phyloP scores from a whole-genome alignment of 176 grass and related monocot genomes.

The Chloris gayana region DNA sequence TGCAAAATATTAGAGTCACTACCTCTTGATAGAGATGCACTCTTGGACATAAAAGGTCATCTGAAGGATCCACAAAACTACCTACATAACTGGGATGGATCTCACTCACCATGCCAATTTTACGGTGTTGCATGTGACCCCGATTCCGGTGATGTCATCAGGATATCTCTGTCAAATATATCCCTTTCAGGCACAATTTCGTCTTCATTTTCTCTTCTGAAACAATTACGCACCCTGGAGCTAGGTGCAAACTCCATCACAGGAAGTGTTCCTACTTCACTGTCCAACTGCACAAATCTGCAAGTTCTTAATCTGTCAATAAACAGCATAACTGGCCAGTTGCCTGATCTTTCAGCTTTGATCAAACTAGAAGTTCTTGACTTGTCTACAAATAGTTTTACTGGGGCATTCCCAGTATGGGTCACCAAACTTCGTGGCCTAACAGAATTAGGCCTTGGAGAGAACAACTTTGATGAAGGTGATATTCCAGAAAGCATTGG shows the following conservation, averaged over 20 bases:
- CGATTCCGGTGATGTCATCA: constrained; percentile 53
- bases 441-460: constrained; percentile 68
- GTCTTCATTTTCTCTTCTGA: constrained; percentile 67
- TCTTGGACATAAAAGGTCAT: constrained; percentile 68
- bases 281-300: constrained; percentile 77
- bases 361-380: constrained; percentile 73
- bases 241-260: constrained; percentile 76
- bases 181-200: constrained; percentile 85
- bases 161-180: constrained; percentile 67
- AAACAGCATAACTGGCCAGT: constrained; percentile 64
- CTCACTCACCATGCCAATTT: constrained; percentile 65
- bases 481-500: constrained; percentile 78
- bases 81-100: constrained; percentile 66
- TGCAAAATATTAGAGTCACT: constrained; percentile 45
- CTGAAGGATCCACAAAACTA: constrained; percentile 73
- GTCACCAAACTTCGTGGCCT: constrained; percentile 53
- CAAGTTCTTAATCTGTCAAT: constrained; percentile 79
- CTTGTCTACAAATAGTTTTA: constrained; percentile 78
- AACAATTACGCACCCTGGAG: constrained; percentile 55
- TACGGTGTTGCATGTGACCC: constrained; percentile 66
- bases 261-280: constrained; percentile 55
- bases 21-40: constrained; percentile 56
- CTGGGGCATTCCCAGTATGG: constrained; percentile 76
- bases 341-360: constrained; percentile 79
- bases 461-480: constrained; percentile 72